Evolutionary conservation across 257 asterid genomes (phyloP), one percentile per base, ranked within the genome.

Genomic region (Mentha longifolia): DNA sequence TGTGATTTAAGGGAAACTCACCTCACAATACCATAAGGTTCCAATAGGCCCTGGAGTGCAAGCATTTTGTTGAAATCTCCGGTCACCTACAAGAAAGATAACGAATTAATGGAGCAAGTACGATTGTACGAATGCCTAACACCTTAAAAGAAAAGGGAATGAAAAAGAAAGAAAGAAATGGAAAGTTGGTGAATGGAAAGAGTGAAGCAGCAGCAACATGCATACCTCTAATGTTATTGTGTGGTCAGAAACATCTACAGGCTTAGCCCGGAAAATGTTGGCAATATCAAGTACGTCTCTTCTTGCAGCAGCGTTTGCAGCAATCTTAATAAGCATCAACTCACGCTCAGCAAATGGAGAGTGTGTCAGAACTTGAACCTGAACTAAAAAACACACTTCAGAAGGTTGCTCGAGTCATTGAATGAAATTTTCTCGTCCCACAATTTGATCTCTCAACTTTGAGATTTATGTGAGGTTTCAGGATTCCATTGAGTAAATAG

Each of bases 1-100:
- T 30, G 70, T 51, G 46, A 55, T 67, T 47, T 30, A 35, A 35
- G 57, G 63, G 49, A 58, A 67, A 80, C 92, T 54, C 45, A 92
- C 98, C 98, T 92, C 98, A 78, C 98, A 90, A 92, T 84, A 56
- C 98, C 98, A 57, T 78, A 92, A 61, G 92, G 91, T 76, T 88
- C 98, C 85, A 92, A 80, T 61, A 90, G 70, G 33, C 74, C 81
- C 75, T 90, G 97, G 60, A 92, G 86, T 6, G 98, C 98, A 61
- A 88, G 78, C 94, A 92, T 84, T 82, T 92, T 92, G 72, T 77
- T 79, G 76, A 92, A 83, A 80, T 88, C 98, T 74, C 98, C 98
- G 1, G 97, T 88, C 61, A 92, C 79, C 98, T 92, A 78, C 55
- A 78, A 71, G 75, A 71, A 62, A 13, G 33, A 60, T 47, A 60